These are phyloP conservation scores for Lactarius psammicola DNA, from an alignment of 768 basidiomycete species.

Conservation along the genomic window DNA sequence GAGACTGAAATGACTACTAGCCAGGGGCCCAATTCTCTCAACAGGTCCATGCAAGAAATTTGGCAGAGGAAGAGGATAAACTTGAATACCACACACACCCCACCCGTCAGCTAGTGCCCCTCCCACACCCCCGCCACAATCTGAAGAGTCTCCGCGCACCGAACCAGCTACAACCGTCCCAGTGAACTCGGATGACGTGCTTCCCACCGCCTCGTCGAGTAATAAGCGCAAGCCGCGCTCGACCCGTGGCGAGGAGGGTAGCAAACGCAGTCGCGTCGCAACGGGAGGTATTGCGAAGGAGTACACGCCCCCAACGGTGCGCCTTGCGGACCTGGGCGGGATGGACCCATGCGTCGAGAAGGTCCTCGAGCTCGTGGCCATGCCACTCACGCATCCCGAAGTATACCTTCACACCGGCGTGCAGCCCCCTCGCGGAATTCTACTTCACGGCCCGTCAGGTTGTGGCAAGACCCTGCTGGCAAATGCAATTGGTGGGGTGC, in stretches of 20 bases:
- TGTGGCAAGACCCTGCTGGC: slow-evolving; percentile 98
- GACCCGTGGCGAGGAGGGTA: slow-evolving; percentile 51
- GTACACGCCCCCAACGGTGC: slow-evolving; percentile 66
- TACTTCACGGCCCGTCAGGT: slow-evolving; percentile 93
- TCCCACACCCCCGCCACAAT: slow-evolving; percentile 18
- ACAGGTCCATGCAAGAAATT: slow-evolving; percentile 75
- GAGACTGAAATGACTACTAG: slow-evolving; percentile 37
- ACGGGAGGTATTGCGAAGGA: slow-evolving; percentile 52
- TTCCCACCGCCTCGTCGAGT: slow-evolving; percentile 35
- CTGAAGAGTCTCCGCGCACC: slow-evolving; percentile 20
- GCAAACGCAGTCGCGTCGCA: slow-evolving; percentile 49
- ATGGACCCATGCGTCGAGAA: slow-evolving; percentile 84
- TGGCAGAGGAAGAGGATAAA: slow-evolving; percentile 79
- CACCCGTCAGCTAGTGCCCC: slow-evolving; percentile 32
- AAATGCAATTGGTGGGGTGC: slow-evolving; percentile 91
- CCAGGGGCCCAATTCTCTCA: slow-evolving; percentile 72
- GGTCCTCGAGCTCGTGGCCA: slow-evolving; percentile 92
- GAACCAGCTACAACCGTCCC: slow-evolving; percentile 12
- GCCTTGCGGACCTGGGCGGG: slow-evolving; percentile 85
- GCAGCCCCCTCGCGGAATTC: slow-evolving; percentile 86
- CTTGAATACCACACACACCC: slow-evolving; percentile 45
- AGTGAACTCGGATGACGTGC: slow-evolving; percentile 15
- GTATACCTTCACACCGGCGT: slow-evolving; percentile 93
- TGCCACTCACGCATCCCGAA: slow-evolving; percentile 94
- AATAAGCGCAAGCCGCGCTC: slow-evolving; percentile 72